A percentile compares a stretch with the other conserved stretches of the same genome.
Conservation (phyloP, 2,329 filamentous ascomycete species). For the Calycina marina region DNA sequence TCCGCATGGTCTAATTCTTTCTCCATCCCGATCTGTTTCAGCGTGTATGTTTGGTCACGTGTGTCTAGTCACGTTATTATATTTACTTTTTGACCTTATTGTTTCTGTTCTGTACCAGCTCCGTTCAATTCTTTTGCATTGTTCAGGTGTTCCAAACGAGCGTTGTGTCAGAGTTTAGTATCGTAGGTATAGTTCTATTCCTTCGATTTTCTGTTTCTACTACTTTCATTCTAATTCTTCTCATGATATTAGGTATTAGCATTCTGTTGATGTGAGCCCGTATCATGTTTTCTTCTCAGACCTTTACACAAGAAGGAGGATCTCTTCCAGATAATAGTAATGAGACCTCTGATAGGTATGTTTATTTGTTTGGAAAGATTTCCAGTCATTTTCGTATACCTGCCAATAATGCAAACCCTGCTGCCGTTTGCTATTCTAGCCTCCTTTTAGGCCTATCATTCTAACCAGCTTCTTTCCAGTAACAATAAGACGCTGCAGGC, state of each 20-base stretch:
- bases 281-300: not conserved
- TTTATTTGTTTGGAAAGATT: not conserved
- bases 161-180: slow-evolving; percentile 1
- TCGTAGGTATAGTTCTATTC: not conserved
- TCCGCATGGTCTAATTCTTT: not conserved
- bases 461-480: slow-evolving; percentile 1
- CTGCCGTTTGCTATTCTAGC: not conserved
- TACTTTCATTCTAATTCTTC: not conserved
- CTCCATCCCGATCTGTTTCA: slow-evolving; percentile 1
- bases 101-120: slow-evolving; percentile 1
- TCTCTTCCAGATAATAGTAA: slow-evolving; percentile 1
- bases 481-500: not conserved
- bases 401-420: slow-evolving; percentile 1
- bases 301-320: not conserved
- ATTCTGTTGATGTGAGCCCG: not conserved
- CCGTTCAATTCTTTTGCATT: not conserved
- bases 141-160: not conserved
- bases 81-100: not conserved
- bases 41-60: not conserved
- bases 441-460: slow-evolving; percentile 1
- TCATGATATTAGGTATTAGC: not conserved
- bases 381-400: not conserved
- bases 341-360: not conserved
- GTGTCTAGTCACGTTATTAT: not conserved
- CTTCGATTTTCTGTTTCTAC: not conserved